A percentile compares a stretch with the other conserved stretches of the same genome.
These are phyloP conservation scores for Moesziomyces antarcticus DNA, from an alignment of 1,284 basidiomycete species.

Conservation along the genomic window DNA sequence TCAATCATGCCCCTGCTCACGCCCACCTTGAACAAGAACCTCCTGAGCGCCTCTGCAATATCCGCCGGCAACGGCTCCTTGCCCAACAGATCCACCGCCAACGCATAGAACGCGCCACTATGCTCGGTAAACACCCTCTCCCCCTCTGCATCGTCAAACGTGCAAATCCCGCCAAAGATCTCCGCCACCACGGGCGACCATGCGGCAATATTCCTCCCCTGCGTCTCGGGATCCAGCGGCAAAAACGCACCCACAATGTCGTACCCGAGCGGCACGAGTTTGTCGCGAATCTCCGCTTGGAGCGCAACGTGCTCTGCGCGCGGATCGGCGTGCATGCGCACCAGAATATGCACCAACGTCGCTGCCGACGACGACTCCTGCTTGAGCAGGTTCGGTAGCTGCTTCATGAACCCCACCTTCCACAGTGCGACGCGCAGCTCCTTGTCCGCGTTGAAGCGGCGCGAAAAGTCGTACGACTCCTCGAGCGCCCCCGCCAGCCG, in stretches of 20 bases:
- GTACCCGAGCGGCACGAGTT: constrained; percentile 90
- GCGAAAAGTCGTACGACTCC: constrained; percentile 95
- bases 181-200: constrained; percentile 98
- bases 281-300: constrained; percentile 83
- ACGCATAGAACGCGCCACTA: constrained; percentile 59
- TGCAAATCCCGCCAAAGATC: constrained; percentile 87
- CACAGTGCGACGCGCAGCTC: constrained; percentile 94
- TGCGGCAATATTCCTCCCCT: constrained; percentile 92
- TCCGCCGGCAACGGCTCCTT: constrained; percentile 51
- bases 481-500: constrained; percentile 93
- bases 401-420: constrained; percentile 99
- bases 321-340: constrained; percentile 94
- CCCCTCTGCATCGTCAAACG: constrained; percentile 80
- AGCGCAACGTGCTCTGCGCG: constrained; percentile 84
- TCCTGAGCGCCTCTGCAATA: constrained; percentile 41
- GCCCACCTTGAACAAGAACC: constrained; percentile 56
- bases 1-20: constrained; percentile 51
- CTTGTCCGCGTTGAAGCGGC: constrained; percentile 98
- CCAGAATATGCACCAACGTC: constrained; percentile 89
- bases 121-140: constrained; percentile 44
- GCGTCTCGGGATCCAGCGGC: constrained; percentile 87
- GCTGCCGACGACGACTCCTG: constrained; percentile 97
- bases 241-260: constrained; percentile 91
- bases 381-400: constrained; percentile 95
- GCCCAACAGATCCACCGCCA: constrained; percentile 62